These are phyloP conservation scores for Alternaria dauci DNA, from an alignment of 2,329 filamentous ascomycete species.

Conservation along the genomic window DNA sequence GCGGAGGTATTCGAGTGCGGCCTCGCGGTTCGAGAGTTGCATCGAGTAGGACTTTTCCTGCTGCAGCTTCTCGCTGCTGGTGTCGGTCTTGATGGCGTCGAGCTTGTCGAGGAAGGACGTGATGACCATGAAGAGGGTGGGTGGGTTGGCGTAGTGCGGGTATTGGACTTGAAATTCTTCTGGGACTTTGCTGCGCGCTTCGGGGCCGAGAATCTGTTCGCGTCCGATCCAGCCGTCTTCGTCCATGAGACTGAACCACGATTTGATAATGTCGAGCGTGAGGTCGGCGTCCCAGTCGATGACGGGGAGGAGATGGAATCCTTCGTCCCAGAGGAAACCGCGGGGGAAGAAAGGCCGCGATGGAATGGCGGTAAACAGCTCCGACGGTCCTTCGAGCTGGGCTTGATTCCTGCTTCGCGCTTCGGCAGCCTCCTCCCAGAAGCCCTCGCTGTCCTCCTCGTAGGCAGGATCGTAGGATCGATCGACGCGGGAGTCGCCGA, in stretches of 20 bases:
- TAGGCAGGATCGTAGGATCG: conserved; percentile 92
- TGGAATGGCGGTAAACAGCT: conserved; percentile 90
- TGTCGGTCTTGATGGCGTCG: conserved; percentile 55
- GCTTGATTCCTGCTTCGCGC: conserved; percentile 75
- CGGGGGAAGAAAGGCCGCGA: conserved; percentile 95
- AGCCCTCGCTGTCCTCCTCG: conserved; percentile 92
- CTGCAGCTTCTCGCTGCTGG: conserved; percentile 46
- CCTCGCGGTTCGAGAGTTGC: conserved; percentile 72
- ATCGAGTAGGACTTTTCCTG: conserved; percentile 62
- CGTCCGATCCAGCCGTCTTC: conserved; percentile 97
- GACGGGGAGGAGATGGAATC: conserved; percentile 91
- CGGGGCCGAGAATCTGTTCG: conserved; percentile 90
- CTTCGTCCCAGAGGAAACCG: conserved; percentile 98
- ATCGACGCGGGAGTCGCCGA: conserved; percentile 87
- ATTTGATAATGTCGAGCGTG: conserved; percentile 82
- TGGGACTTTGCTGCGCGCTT: conserved; percentile 95
- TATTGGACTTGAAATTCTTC: conserved; percentile 94
- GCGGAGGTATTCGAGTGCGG: conserved; percentile 75
- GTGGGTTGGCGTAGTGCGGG: conserved; percentile 96
- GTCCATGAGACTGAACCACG: conserved; percentile 96
- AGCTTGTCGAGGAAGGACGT: conserved; percentile 85
- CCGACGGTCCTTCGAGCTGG: conserved; percentile 79
- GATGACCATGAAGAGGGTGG: conserved; percentile 89
- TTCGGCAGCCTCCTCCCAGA: conserved; percentile 90
- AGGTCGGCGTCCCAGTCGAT: conserved; percentile 95